Conservation (phyloP, 2,329 filamentous ascomycete species). For the Exophiala aquamarina region DNA sequence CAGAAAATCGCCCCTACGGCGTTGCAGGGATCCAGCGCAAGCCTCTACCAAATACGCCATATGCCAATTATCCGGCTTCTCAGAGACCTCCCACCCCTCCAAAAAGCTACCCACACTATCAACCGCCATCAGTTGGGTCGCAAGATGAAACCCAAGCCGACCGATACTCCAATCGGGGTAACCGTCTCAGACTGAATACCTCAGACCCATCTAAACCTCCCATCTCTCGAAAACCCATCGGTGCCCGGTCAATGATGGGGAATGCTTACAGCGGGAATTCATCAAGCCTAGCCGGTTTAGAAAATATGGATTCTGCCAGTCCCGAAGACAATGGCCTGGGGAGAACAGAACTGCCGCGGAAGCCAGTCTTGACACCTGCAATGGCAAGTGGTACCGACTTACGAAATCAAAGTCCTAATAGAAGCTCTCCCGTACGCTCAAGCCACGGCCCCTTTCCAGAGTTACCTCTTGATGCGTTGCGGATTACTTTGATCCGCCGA, state of each 20-base stretch:
- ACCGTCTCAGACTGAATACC: slow-evolving; percentile 17
- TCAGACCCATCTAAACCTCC: slow-evolving; percentile 2
- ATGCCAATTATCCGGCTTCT: slow-evolving; percentile 24
- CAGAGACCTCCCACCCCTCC: slow-evolving; percentile 21
- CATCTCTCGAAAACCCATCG: slow-evolving; percentile 19
- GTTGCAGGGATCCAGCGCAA: slow-evolving; percentile 25
- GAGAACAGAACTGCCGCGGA: too few relatives aligned
- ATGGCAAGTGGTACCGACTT: too few relatives aligned
- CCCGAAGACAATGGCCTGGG: slow-evolving; percentile 1
- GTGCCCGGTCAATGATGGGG: slow-evolving; percentile 18
- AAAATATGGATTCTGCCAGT: background rate
- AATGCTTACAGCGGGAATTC: slow-evolving; percentile 1
- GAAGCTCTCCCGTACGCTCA: too few relatives aligned
- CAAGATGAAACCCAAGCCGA: slow-evolving; percentile 18
- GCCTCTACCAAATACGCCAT: slow-evolving; percentile 25
- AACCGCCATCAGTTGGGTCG: slow-evolving; percentile 11
- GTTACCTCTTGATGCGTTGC: background rate
- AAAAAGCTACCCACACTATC: slow-evolving; percentile 26
- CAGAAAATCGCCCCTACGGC: slow-evolving; percentile 5
- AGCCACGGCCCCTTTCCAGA: background rate
- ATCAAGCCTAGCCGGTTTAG: background rate
- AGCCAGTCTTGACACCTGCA: too few relatives aligned
- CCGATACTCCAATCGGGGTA: slow-evolving; percentile 19
- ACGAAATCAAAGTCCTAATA: too few relatives aligned
- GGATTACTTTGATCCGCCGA: slow-evolving; percentile 67